Conservation (phyloP, 176 grass and related monocot genomes). For the Phyllostachys edulis region DNA sequence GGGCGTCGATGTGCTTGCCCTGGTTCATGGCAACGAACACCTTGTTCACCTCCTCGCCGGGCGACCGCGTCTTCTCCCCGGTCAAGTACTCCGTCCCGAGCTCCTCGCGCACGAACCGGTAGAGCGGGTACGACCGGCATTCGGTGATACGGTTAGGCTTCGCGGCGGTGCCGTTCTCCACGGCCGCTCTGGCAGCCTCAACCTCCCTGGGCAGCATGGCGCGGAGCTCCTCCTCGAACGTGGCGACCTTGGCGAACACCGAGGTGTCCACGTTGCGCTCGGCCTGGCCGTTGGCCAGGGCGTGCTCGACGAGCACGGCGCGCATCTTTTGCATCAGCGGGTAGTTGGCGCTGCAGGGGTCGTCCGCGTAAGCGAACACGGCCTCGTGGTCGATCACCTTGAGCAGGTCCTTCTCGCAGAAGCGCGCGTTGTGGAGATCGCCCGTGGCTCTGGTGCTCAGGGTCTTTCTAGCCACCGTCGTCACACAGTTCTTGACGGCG, state of each 20-base stretch:
- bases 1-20: slow-evolving; percentile 59
- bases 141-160: slow-evolving; percentile 54
- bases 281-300: slow-evolving; percentile 53
- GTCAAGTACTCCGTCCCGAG: slow-evolving; percentile 53
- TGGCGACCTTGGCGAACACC: slow-evolving; percentile 70
- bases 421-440: slow-evolving; percentile 52
- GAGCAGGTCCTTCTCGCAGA: slow-evolving; percentile 75
- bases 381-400: slow-evolving; percentile 60
- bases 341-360: slow-evolving; percentile 68
- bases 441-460: slow-evolving; percentile 46
- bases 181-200: slow-evolving; percentile 45
- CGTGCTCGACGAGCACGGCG: slow-evolving; percentile 60
- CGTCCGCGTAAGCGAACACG: slow-evolving; percentile 66
- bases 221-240: slow-evolving; percentile 59
- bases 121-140: slow-evolving; percentile 73
- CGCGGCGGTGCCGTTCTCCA: slow-evolving; percentile 44
- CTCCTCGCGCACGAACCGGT: slow-evolving; percentile 68
- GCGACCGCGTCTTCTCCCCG: slow-evolving; percentile 66
- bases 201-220: slow-evolving; percentile 53
- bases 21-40: slow-evolving; percentile 65
- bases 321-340: slow-evolving; percentile 79
- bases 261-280: slow-evolving; percentile 54
- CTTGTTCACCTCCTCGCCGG: slow-evolving; percentile 73
- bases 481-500: slow-evolving; percentile 59
- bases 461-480: slow-evolving; percentile 51